phyloP scores from a whole-genome alignment of 306 rosid genomes.

The Echinosophora koreensis region DNA sequence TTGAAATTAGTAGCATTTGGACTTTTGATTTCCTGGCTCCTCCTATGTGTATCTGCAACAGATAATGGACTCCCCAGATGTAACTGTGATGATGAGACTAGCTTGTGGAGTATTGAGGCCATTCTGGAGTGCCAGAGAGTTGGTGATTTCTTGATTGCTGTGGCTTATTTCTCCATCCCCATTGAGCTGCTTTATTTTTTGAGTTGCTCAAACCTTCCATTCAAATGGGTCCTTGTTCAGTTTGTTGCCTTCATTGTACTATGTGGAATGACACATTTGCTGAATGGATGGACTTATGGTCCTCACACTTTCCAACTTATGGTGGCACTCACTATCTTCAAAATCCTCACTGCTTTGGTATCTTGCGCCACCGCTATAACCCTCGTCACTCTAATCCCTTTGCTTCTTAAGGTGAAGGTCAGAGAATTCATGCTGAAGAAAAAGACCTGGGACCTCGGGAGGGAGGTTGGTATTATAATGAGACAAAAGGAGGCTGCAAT shows the following conservation, averaged over 20 bases:
- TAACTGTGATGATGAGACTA: constrained; percentile 84
- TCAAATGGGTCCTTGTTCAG: constrained; percentile 89
- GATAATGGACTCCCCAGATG: constrained; percentile 66
- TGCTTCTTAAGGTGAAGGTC: constrained; percentile 88
- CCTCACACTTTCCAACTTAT: constrained; percentile 81
- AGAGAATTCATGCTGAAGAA: constrained; percentile 87
- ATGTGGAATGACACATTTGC: constrained; percentile 90
- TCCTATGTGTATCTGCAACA: constrained; percentile 57
- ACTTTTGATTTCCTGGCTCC: constrained; percentile 50
- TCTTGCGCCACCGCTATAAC: constrained; percentile 86
- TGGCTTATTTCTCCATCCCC: constrained; percentile 92
- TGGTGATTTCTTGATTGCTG: constrained; percentile 85
- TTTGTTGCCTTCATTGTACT: constrained; percentile 88
- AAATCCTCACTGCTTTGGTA: constrained; percentile 84
- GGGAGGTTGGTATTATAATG: constrained; percentile 79
- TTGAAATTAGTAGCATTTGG: constrained; percentile 62
- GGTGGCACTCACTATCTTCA: constrained; percentile 80
- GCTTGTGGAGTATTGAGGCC: constrained; percentile 75
- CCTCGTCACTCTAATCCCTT: constrained; percentile 80
- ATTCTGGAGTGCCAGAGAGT: constrained; percentile 81
- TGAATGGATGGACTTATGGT: constrained; percentile 88
- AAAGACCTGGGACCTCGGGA: constrained; percentile 87
- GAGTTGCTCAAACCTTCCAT: constrained; percentile 86
- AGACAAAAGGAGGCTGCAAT: constrained; percentile 73
- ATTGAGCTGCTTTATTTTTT: constrained; percentile 85